phyloP scores from a whole-genome alignment of 805 yeast species.

The Metschnikowia chrysomelidarum region DNA sequence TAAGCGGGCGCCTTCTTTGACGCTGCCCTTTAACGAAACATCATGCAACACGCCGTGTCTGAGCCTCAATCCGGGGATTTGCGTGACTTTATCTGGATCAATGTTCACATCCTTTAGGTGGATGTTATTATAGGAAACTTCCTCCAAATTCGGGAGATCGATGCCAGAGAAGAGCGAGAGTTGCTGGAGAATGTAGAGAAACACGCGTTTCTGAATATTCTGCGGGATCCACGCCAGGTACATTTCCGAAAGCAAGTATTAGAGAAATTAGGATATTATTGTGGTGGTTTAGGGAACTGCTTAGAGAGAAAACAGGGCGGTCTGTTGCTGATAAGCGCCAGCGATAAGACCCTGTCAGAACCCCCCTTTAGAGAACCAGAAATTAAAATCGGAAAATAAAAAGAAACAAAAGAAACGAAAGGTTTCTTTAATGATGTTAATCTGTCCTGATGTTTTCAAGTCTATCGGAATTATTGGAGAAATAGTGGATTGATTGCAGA shows the following conservation, averaged over 20 bases:
- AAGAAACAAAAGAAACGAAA: not conserved
- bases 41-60: conserved; percentile 59
- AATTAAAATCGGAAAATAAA: not conserved
- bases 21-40: conserved; percentile 57
- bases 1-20: conserved; percentile 68
- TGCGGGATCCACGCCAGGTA: conserved; percentile 68
- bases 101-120: conserved; percentile 58
- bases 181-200: conserved; percentile 77
- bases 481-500: too few relatives aligned
- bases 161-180: conserved; percentile 78
- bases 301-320: too few relatives aligned
- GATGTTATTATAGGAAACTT: conserved; percentile 62
- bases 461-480: too few relatives aligned
- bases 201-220: conserved; percentile 76
- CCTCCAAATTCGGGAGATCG: conserved; percentile 75
- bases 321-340: conserved; percentile 1
- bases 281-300: too few relatives aligned
- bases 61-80: conserved; percentile 60
- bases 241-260: conserved; percentile 12
- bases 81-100: conserved; percentile 65
- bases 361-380: not conserved
- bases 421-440: too few relatives aligned
- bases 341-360: not conserved
- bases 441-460: too few relatives aligned
- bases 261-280: too few relatives aligned